These are phyloP conservation scores for Diospyros lotus DNA, from an alignment of 148 eudicot species.

Conservation along the genomic window DNA sequence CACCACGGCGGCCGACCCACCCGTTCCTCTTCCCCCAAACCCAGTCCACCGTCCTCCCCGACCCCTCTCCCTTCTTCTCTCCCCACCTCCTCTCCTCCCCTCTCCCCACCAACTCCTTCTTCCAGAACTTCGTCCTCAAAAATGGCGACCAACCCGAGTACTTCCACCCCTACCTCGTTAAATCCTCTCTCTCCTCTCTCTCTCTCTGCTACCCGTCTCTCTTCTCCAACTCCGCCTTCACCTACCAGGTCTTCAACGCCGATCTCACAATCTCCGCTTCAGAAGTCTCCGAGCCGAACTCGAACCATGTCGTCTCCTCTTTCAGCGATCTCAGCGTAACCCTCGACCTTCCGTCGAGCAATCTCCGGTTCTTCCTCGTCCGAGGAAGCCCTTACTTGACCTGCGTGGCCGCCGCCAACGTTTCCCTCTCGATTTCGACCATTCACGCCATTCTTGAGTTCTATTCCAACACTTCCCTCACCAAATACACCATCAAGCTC, in stretches of 20 bases:
- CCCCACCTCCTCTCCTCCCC: conserved; percentile 52
- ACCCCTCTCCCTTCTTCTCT: conserved; percentile 67
- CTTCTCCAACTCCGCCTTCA: conserved; percentile 46
- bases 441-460: conserved; percentile 63
- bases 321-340: conserved; percentile 72
- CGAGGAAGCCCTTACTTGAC: conserved; percentile 89
- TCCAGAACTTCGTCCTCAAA: conserved; percentile 83
- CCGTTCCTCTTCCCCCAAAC: conserved; percentile 54
- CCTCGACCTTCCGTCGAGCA: conserved; percentile 60
- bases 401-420: conserved; percentile 32
- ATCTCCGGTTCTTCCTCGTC: conserved; percentile 62
- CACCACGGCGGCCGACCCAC: conserved; percentile 4
- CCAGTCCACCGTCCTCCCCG: conserved; percentile 65
- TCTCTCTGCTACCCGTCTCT: conserved; percentile 66
- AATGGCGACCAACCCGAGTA: conserved; percentile 91
- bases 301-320: conserved; percentile 46
- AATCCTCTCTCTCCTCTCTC: conserved; percentile 56
- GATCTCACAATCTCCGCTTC: conserved; percentile 62
- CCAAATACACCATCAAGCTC: conserved; percentile 58
- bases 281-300: conserved; percentile 21
- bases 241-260: conserved; percentile 57
- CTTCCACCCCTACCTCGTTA: conserved; percentile 78
- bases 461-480: conserved; percentile 35
- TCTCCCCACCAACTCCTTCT: conserved; percentile 84
- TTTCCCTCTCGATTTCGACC: conserved; percentile 44